Conservation (phyloP, 768 basidiomycete species). For the Heimioporus sp. region DNA sequence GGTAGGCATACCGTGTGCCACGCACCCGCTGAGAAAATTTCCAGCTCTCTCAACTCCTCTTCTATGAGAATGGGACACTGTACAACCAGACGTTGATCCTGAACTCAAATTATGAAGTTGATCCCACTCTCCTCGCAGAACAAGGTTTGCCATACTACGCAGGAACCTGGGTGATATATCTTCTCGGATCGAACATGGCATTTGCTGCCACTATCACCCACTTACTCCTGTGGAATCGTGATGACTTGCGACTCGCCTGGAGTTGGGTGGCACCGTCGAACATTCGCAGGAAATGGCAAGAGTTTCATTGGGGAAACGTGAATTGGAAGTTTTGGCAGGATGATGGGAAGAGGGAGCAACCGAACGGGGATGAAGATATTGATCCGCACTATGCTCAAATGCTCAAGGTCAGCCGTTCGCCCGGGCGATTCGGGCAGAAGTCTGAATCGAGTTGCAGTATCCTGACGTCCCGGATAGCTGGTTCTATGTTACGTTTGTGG, state of each 20-base stretch:
- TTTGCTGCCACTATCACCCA: conserved; percentile 50
- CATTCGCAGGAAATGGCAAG: conserved; percentile 24
- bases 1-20: conserved; percentile 15
- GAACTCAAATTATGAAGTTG: conserved; percentile 49
- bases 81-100: conserved; percentile 56
- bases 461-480: conserved; percentile 32
- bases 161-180: conserved; percentile 20
- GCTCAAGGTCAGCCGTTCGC: conserved; percentile 35
- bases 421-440: no score
- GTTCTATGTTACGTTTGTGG: conserved; percentile 26
- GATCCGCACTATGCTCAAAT: conserved; percentile 61
- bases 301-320: conserved; percentile 28
- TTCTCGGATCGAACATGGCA: conserved; percentile 19
- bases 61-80: conserved; percentile 48
- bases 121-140: no score
- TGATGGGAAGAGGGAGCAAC: conserved; percentile 10
- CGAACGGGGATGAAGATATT: conserved; percentile 38
- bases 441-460: conserved; percentile 27
- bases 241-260: conserved; percentile 48
- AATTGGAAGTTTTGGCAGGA: conserved; percentile 39
- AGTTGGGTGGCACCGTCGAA: conserved; percentile 40
- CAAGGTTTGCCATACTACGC: conserved; percentile 34
- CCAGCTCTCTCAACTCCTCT: conserved; percentile 46
- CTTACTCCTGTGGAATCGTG: conserved; percentile 51
- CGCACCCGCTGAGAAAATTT: conserved; percentile 7